Conservation (phyloP, 2,329 filamentous ascomycete genomes). For the Lithohypha guttulata region DNA sequence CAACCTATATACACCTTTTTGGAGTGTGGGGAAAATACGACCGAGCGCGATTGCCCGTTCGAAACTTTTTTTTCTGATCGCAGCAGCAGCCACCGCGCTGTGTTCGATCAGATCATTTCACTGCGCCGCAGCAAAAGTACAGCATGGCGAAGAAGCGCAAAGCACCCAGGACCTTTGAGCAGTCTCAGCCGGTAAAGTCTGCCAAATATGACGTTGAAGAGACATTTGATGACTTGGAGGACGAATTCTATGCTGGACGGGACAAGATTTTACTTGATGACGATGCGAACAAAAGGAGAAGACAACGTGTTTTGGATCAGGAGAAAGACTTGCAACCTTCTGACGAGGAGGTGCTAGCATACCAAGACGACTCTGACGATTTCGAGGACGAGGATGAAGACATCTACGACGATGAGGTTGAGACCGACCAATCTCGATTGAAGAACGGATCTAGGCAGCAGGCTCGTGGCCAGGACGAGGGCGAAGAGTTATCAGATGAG, state of each 20-base stretch:
- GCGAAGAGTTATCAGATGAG: constrained; percentile 47
- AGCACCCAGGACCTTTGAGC: constrained; percentile 37
- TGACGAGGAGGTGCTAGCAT: constrained; percentile 53
- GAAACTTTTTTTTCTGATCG: constrained; percentile 1
- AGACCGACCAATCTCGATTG: constrained; percentile 28
- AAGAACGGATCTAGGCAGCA: constrained; percentile 15
- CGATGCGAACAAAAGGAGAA: constrained; percentile 64
- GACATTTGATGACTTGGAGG: constrained; percentile 86
- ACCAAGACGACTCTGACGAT: constrained; percentile 27
- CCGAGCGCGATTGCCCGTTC: too few relatives aligned
- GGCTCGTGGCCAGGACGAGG: constrained; percentile 31
- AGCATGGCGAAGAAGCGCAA: constrained; percentile 57
- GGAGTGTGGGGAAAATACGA: background rate
- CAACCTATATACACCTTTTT: too few relatives aligned
- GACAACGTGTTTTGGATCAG: constrained; percentile 53
- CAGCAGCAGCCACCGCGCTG: too few relatives aligned
- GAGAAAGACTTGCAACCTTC: constrained; percentile 48
- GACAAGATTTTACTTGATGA: constrained; percentile 83
- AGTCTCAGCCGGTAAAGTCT: constrained; percentile 10
- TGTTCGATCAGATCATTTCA: too few relatives aligned
- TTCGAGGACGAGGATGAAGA: constrained; percentile 42
- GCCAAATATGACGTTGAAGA: constrained; percentile 38
- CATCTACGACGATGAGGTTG: constrained; percentile 48
- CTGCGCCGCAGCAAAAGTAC: too few relatives aligned
- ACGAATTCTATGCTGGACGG: constrained; percentile 79